These are phyloP conservation scores for Yamadazyma spencermartinsiae DNA, from an alignment of 1,139 yeast genomes.

Conservation along the genomic window DNA sequence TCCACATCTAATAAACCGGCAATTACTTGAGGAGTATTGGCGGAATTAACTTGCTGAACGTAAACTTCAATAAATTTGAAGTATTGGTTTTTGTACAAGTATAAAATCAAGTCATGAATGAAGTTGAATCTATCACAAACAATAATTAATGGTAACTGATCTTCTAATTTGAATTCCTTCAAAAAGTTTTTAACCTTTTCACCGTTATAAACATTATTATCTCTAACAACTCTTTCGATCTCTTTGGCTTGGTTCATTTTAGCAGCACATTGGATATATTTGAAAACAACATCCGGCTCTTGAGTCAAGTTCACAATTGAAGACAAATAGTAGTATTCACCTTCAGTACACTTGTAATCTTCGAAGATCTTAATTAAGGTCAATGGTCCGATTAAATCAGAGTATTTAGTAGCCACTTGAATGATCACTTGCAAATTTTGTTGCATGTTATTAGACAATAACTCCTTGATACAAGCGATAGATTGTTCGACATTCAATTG, in stretches of 20 bases:
- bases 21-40: conserved; percentile 93
- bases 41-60: conserved; percentile 95
- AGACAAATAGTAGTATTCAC: conserved; percentile 89
- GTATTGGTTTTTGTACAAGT: conserved; percentile 91
- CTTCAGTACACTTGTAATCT: conserved; percentile 89
- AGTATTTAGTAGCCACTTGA: conserved; percentile 95
- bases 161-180: conserved; percentile 91
- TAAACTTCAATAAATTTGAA: conserved; percentile 96
- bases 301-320: conserved; percentile 92
- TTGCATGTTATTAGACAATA: conserved; percentile 76
- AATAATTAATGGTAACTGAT: conserved; percentile 93
- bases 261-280: conserved; percentile 94
- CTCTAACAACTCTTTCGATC: conserved; percentile 93
- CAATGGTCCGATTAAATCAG: conserved; percentile 87
- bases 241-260: conserved; percentile 87
- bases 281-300: conserved; percentile 93
- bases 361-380: conserved; percentile 88
- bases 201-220: conserved; percentile 91
- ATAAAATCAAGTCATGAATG: conserved; percentile 90
- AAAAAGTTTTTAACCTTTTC: conserved; percentile 96
- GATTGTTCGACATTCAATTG: conserved; percentile 94
- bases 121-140: conserved; percentile 92
- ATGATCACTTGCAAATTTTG: conserved; percentile 91
- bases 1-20: conserved; percentile 97
- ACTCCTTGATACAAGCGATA: conserved; percentile 81